These are phyloP conservation scores for Aspergillus jensenii DNA, from an alignment of 2,329 filamentous ascomycete genomes.

Conservation along the genomic window DNA sequence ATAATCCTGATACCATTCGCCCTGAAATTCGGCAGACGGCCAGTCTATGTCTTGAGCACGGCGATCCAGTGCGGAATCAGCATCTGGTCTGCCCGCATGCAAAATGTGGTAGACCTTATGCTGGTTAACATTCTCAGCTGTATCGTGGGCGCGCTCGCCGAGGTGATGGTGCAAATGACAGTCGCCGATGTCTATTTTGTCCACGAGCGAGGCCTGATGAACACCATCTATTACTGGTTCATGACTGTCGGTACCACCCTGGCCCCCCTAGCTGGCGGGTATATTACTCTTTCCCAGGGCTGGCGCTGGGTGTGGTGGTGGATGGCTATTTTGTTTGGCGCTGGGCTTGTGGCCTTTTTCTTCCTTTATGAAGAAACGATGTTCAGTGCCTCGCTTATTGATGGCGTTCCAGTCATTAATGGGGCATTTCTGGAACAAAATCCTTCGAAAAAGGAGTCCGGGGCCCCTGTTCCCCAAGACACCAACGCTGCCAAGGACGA, in stretches of 20 bases:
- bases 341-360: conserved; percentile 39
- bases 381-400: neutral
- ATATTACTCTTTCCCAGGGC: conserved; percentile 40
- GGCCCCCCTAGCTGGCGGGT: conserved; percentile 34
- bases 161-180: conserved; percentile 49
- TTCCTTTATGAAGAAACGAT: conserved; percentile 49
- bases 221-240: conserved; percentile 46
- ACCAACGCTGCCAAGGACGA: neutral
- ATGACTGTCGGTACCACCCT: conserved; percentile 34
- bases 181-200: conserved; percentile 52
- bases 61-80: conserved; percentile 36
- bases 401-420: too few relatives aligned
- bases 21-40: conserved; percentile 48
- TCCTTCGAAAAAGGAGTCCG: too few relatives aligned
- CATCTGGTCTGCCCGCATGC: conserved; percentile 48
- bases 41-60: conserved; percentile 47
- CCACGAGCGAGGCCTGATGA: conserved; percentile 50
- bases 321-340: conserved; percentile 42
- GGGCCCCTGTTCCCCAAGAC: too few relatives aligned
- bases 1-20: conserved; percentile 48
- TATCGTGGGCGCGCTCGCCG: conserved; percentile 41
- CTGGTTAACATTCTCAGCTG: conserved; percentile 46
- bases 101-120: conserved; percentile 46
- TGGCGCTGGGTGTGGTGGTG: conserved; percentile 56
- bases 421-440: too few relatives aligned